phyloP scores from a whole-genome alignment of 805 yeast genomes.

The Yarrowia osloensis region DNA sequence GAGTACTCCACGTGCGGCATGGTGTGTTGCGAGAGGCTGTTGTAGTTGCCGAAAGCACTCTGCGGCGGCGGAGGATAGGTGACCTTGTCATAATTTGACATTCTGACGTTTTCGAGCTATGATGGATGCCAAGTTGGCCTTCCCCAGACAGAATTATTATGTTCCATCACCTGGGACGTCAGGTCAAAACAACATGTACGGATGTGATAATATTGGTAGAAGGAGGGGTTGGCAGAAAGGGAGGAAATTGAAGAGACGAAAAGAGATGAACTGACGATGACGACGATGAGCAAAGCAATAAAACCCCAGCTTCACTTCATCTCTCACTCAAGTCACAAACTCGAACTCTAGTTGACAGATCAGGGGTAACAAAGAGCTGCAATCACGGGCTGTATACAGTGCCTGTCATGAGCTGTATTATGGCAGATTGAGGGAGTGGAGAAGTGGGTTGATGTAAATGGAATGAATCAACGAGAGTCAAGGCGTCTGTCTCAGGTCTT shows the following conservation, averaged over 20 bases:
- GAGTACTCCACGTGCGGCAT: constrained; percentile 4
- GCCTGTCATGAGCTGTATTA: background rate
- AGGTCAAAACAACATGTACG: background rate
- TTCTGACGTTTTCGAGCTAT: background rate
- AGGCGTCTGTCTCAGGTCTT: too few species aligned
- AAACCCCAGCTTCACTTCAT: too few species aligned
- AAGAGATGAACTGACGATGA: too few species aligned
- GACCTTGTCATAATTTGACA: constrained; percentile 18
- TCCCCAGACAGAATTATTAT: background rate
- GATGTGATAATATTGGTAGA: background rate
- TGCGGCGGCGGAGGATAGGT: background rate
- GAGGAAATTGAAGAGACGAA: too few species aligned
- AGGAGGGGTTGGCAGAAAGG: background rate
- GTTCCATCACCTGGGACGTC: background rate
- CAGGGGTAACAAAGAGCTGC: background rate
- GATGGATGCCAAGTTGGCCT: background rate
- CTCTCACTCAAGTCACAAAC: too few species aligned
- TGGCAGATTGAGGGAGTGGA: background rate
- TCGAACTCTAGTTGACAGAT: too few species aligned
- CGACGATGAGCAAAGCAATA: too few species aligned
- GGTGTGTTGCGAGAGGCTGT: background rate
- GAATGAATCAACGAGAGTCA: too few species aligned
- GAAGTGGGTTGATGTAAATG: too few species aligned
- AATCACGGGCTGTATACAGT: background rate
- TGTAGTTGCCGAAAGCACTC: background rate